A percentile compares a stretch with the other conserved stretches of the same genome.
These are phyloP conservation scores for Xylaria sp. DNA, from an alignment of 2,329 filamentous ascomycete genomes.

Conservation along the genomic window DNA sequence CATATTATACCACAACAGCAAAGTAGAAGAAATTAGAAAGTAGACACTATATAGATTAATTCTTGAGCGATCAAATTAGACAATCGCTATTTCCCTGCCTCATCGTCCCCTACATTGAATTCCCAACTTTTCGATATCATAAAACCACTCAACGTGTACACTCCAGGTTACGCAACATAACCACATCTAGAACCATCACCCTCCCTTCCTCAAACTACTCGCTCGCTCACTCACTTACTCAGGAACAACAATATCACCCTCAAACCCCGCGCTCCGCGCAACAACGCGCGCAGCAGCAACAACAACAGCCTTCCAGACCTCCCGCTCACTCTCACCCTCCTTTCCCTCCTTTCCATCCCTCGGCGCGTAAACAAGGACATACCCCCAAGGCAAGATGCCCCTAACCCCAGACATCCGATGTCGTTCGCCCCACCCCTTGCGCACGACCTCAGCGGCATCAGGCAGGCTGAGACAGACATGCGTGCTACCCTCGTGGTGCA, in stretches of 20 bases:
- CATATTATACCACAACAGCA: too few relatives aligned
- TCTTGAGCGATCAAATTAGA: too few relatives aligned
- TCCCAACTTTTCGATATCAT: too few relatives aligned
- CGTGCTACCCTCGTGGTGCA: constrained; percentile 47
- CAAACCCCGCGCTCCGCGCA: constrained; percentile 26
- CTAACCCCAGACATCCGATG: constrained; percentile 44
- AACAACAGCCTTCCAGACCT: constrained; percentile 37
- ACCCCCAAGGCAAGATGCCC: constrained; percentile 42
- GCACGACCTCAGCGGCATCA: constrained; percentile 45
- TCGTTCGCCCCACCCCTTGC: constrained; percentile 48
- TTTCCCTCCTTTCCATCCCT: constrained; percentile 40
- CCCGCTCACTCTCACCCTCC: constrained; percentile 37
- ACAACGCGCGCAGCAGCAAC: constrained; percentile 33
- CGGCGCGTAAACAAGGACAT: constrained; percentile 50
- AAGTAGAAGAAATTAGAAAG: too few relatives aligned
- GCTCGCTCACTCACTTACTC: too few relatives aligned
- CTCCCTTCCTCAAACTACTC: neutral
- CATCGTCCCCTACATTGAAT: too few relatives aligned
- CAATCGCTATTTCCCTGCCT: too few relatives aligned
- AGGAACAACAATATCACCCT: constrained; percentile 30
- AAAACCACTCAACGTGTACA: too few relatives aligned
- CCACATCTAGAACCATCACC: too few relatives aligned
- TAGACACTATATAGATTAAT: too few relatives aligned
- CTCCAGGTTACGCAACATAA: too few relatives aligned
- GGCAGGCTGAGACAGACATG: constrained; percentile 47